These are phyloP conservation scores for Patellaria atrata DNA, from an alignment of 495 filamentous ascomycete species.

Conservation along the genomic window DNA sequence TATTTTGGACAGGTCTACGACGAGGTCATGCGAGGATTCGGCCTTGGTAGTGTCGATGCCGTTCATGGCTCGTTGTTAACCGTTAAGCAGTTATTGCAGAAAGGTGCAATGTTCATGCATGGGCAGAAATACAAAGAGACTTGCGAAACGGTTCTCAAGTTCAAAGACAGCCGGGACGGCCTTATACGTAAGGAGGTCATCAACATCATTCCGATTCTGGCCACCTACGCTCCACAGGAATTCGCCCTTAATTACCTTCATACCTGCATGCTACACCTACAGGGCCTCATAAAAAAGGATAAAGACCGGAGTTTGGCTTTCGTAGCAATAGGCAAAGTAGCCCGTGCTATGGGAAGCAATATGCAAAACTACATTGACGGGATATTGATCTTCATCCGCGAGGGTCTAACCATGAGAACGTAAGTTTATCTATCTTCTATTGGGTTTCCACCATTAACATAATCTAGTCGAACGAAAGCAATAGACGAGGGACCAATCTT, in stretches of 20 bases:
- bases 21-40: constrained; percentile 65
- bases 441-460: constrained; percentile 18
- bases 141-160: constrained; percentile 77
- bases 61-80: constrained; percentile 86
- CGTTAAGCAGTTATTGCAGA: constrained; percentile 75
- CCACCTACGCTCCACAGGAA: constrained; percentile 75
- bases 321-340: constrained; percentile 86
- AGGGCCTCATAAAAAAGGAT: constrained; percentile 87
- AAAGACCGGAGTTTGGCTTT: constrained; percentile 88
- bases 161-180: constrained; percentile 80
- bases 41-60: constrained; percentile 61
- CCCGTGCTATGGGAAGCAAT: constrained; percentile 82
- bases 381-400: constrained; percentile 80
- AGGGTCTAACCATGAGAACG: constrained; percentile 72
- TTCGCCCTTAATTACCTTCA: constrained; percentile 75
- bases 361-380: constrained; percentile 93
- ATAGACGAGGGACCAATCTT: constrained; percentile 87
- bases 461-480: constrained; percentile 48
- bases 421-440: constrained; percentile 22
- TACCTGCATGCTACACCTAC: constrained; percentile 92
- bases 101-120: constrained; percentile 98
- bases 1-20: constrained; percentile 82
- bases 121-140: constrained; percentile 54
- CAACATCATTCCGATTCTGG: constrained; percentile 78
- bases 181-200: constrained; percentile 82